Conservation (phyloP, 345 rosid species). For the Eucalyptus cladocalyx region DNA sequence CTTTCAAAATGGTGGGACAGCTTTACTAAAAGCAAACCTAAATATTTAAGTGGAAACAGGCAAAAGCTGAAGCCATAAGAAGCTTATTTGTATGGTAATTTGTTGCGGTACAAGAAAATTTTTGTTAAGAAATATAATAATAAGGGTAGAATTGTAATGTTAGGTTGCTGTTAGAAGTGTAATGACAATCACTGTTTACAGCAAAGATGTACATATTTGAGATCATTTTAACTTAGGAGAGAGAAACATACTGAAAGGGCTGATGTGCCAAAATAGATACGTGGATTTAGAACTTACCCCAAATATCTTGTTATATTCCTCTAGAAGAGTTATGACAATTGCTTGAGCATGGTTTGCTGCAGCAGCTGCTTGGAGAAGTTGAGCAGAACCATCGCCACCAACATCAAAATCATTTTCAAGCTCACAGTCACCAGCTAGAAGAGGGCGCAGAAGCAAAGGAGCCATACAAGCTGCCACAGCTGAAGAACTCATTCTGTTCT, state of each 20-base stretch:
- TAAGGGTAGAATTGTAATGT: not conserved
- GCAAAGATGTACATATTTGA: not conserved
- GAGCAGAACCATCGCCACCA: constrained; percentile 91
- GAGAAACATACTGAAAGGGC: not conserved
- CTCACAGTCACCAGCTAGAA: constrained; percentile 92
- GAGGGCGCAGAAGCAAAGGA: constrained; percentile 97
- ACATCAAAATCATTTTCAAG: constrained; percentile 85
- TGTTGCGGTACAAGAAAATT: not conserved
- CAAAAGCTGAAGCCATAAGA: not conserved
- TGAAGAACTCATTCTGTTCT: constrained; percentile 87
- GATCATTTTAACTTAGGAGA: not conserved
- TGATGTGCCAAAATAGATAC: not conserved
- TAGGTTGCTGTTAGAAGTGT: not conserved
- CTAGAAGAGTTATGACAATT: constrained; percentile 80
- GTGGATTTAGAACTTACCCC: constrained; percentile 40
- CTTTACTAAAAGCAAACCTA: not conserved
- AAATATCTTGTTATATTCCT: constrained; percentile 75
- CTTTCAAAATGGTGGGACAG: not conserved
- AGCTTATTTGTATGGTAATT: not conserved
- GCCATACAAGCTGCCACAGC: constrained; percentile 99
- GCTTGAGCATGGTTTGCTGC: constrained; percentile 99
- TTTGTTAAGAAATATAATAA: not conserved
- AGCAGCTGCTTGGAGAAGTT: constrained; percentile 96
- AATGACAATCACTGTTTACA: not conserved
- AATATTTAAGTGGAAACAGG: not conserved